These are phyloP conservation scores for Nothophaeocryptopus gaeumannii DNA, from an alignment of 2,329 filamentous ascomycete species.

Conservation along the genomic window DNA sequence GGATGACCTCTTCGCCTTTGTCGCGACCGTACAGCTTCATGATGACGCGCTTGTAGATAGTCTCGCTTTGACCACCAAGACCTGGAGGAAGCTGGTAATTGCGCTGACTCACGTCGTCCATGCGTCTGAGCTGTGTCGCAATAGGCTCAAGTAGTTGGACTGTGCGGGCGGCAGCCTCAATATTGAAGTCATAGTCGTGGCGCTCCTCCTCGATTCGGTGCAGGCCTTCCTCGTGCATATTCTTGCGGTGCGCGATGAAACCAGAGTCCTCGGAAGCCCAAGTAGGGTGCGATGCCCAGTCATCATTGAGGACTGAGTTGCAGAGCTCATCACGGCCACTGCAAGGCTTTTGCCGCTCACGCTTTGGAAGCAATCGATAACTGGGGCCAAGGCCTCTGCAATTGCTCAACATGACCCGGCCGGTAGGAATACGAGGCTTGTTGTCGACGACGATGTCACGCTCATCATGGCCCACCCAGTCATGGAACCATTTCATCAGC, in stretches of 20 bases:
- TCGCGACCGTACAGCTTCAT: conserved; percentile 95
- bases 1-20: conserved; percentile 77
- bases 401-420: conserved; percentile 88
- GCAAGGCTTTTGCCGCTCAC: conserved; percentile 86
- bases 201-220: conserved; percentile 97
- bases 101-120: conserved; percentile 63
- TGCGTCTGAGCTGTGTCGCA: conserved; percentile 80
- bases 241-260: conserved; percentile 97
- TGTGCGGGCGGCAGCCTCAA: conserved; percentile 89
- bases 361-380: conserved; percentile 85
- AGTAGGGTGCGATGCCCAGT: conserved; percentile 97
- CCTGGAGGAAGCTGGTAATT: conserved; percentile 77
- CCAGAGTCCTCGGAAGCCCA: conserved; percentile 98
- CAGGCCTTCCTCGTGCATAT: conserved; percentile 87
- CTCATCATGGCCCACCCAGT: conserved; percentile 74
- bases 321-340: conserved; percentile 94
- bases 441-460: conserved; percentile 78
- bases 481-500: conserved; percentile 83
- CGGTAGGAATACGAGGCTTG: conserved; percentile 68
- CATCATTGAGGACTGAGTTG: conserved; percentile 88
- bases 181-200: conserved; percentile 98
- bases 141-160: conserved; percentile 95
- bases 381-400: conserved; percentile 94
- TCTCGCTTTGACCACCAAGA: conserved; percentile 88
- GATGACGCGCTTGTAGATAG: conserved; percentile 93